Evolutionary conservation across 2,329 filamentous ascomycete genomes (phyloP).

Genomic region (Catunica adiposa): DNA sequence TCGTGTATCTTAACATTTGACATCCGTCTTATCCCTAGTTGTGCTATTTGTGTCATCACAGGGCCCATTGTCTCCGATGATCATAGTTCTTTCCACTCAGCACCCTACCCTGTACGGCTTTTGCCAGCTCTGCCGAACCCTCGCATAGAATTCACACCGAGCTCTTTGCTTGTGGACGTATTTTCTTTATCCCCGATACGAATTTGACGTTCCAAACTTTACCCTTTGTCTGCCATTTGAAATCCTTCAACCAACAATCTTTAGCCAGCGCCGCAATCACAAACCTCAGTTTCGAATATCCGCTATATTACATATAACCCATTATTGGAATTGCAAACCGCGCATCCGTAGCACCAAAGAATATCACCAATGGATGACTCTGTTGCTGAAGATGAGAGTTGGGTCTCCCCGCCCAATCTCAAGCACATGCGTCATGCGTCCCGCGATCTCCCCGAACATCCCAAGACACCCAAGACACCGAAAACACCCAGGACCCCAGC

Average conservation of each 20-base stretch:
- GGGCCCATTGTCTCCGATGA: neutral
- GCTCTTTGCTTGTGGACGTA: neutral
- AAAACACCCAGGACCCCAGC: conserved; percentile 31
- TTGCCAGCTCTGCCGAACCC: neutral
- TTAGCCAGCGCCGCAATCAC: neutral
- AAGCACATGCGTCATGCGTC: conserved; percentile 16
- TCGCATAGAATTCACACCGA: neutral
- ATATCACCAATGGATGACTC: conserved; percentile 23
- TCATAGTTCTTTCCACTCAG: no score
- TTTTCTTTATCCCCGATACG: neutral
- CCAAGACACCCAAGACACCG: conserved; percentile 32
- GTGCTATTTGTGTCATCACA: neutral
- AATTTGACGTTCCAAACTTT: neutral
- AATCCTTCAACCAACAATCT: neutral
- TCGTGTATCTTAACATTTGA: neutral
- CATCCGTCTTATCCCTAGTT: neutral
- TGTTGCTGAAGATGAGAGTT: conserved; percentile 29
- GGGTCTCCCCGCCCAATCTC: conserved; percentile 24
- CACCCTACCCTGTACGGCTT: neutral
- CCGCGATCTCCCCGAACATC: conserved; percentile 21
- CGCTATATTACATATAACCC: no score
- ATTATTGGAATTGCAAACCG: no score
- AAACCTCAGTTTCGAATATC: no score
- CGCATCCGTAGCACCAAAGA: neutral
- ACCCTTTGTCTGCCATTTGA: neutral